Evolutionary conservation across 768 basidiomycete genomes (phyloP), one percentile per base, ranked within the genome.

Genomic region (Termitomyces sp.): DNA sequence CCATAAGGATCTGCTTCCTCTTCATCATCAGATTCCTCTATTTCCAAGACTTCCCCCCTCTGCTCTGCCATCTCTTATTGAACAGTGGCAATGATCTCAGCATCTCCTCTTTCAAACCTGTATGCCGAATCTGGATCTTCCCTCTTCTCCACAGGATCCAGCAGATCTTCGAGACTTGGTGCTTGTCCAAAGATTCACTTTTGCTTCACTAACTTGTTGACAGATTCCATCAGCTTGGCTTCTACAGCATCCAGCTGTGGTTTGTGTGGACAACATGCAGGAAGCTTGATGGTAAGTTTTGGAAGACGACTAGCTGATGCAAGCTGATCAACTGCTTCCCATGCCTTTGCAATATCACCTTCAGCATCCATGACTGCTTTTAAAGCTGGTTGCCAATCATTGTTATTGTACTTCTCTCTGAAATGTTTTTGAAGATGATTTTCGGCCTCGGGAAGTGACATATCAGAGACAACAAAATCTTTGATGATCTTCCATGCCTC

Each of bases 391-490:
- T 48, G 27, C 63, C 61, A 66, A 31, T 64, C 59, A 16, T 32
- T 11, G 23, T 59, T 57, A 29, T 32, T 25, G 27, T 64, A 66
- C 2, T 31, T 23, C 19, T 56, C 56, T 1, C 59, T 53, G 34
- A 65, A 55, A 27, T 47, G 58, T 21, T 34, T 50, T 17, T 45
- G 25, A 31, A 66, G 56, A 4, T 6, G 7, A n/a, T 32, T 35
- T 44, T 65, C 62, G n/a, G 53, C 59, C 8, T 62, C 9, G 7
- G 62, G 64, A 17, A 65, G 50, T 17, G 48, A 52, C 60, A 63
- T 63, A 6, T 48, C 47, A 11, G 54, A 54, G 3, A 32, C 19
- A 14, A 64, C 58, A 57, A 61, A 66, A 3, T 61, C 50, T 23
- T 55, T 34, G 10, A 63, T 19, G 32, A 63, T 61, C 7, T 59